Evolutionary conservation across 2,329 filamentous ascomycete genomes (phyloP).

Genomic region (Aspergillus brasiliensis): DNA sequence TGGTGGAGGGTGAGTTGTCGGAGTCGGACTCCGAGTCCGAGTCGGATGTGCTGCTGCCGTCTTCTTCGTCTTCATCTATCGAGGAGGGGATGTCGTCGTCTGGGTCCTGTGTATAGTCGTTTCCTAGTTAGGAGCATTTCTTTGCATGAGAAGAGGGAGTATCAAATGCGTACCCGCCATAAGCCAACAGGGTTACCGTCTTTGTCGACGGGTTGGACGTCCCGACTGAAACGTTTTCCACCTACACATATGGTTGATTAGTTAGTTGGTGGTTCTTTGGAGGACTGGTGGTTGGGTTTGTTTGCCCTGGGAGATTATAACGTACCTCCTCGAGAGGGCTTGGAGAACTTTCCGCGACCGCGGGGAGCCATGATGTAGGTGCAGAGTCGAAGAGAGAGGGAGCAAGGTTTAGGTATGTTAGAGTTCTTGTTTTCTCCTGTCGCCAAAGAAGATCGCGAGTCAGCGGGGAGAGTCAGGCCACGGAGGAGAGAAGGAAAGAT

Average conservation of each 20-base stretch:
- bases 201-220: slow-evolving; percentile 83
- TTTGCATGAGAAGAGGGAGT: slow-evolving; percentile 6
- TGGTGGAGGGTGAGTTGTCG: slow-evolving; percentile 48
- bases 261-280: background rate
- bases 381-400: background rate
- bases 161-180: slow-evolving; percentile 71
- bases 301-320: background rate
- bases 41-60: slow-evolving; percentile 21
- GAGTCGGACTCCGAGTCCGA: slow-evolving; percentile 47
- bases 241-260: slow-evolving; percentile 55
- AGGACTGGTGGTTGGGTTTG: background rate
- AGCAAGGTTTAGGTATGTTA: no score
- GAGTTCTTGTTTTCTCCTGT: no score
- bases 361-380: slow-evolving; percentile 49
- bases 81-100: slow-evolving; percentile 41
- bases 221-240: slow-evolving; percentile 92
- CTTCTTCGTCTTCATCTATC: slow-evolving; percentile 46
- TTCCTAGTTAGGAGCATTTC: background rate
- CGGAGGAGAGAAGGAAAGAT: no score
- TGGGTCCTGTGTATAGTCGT: slow-evolving; percentile 32
- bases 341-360: slow-evolving; percentile 91
- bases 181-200: slow-evolving; percentile 88
- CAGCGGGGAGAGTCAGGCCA: background rate
- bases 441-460: background rate
- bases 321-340: slow-evolving; percentile 87